A percentile compares a stretch with the other conserved stretches of the same genome.
Conservation (phyloP, 768 basidiomycete species). For the Sporobolomyces pararoseus region DNA sequence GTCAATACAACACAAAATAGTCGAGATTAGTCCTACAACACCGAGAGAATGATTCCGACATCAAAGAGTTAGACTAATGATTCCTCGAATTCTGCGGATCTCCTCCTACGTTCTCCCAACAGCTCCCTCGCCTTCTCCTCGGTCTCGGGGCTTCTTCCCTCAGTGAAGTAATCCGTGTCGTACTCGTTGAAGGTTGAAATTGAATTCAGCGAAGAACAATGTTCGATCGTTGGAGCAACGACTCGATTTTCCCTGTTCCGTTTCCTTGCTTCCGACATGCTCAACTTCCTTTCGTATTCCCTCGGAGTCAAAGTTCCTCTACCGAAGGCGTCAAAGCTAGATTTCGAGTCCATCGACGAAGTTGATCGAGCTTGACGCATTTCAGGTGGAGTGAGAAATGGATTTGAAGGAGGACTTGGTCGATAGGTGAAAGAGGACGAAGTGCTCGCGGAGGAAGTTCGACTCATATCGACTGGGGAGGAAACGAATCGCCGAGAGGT, state of each 20-base stretch:
- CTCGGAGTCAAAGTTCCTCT: background rate
- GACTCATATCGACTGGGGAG: background rate
- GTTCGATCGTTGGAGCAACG: background rate
- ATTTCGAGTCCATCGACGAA: background rate
- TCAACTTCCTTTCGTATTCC: background rate
- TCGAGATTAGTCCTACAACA: too few species aligned
- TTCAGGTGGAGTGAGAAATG: background rate
- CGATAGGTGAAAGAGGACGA: slow-evolving; percentile 12
- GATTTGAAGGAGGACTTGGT: background rate
- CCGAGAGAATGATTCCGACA: too few species aligned
- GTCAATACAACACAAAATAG: too few species aligned
- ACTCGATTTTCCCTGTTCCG: background rate
- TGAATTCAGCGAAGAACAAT: background rate
- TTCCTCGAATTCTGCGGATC: slow-evolving; percentile 1
- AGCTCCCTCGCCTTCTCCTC: slow-evolving; percentile 2
- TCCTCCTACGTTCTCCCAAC: background rate
- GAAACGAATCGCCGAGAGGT: background rate
- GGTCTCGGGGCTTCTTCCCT: background rate
- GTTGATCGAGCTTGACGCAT: background rate
- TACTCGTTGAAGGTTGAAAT: slow-evolving; percentile 6
- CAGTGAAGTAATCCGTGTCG: background rate
- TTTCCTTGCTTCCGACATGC: background rate
- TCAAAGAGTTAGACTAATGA: slow-evolving; percentile 1
- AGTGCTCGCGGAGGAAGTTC: background rate
- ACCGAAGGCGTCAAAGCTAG: background rate